phyloP scores from a whole-genome alignment of 2,329 filamentous ascomycete species.

The Microcyclosporella mali region DNA sequence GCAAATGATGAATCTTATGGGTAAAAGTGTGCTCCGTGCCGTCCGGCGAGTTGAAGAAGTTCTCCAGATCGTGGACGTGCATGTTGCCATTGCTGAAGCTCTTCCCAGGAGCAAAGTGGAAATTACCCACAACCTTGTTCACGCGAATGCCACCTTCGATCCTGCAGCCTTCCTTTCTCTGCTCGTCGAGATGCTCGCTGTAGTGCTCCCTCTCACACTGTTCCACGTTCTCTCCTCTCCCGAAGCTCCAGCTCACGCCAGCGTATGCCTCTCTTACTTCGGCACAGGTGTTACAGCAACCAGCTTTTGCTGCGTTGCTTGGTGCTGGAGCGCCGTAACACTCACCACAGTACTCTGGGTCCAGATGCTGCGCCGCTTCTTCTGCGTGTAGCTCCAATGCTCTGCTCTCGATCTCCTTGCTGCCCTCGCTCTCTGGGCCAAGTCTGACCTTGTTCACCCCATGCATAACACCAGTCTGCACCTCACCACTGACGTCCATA shows the following conservation, averaged over 20 bases:
- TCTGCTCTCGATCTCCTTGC: slow-evolving; percentile 65
- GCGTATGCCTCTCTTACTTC: slow-evolving; percentile 96
- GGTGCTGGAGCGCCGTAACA: slow-evolving; percentile 85
- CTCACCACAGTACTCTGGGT: slow-evolving; percentile 84
- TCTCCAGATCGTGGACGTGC: slow-evolving; percentile 95
- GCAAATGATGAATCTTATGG: slow-evolving; percentile 79
- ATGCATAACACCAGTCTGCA: slow-evolving; percentile 89
- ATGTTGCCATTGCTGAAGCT: slow-evolving; percentile 95
- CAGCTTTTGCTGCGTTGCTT: slow-evolving; percentile 63
- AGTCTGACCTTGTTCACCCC: slow-evolving; percentile 89
- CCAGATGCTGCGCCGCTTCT: slow-evolving; percentile 65
- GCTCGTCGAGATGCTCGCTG: slow-evolving; percentile 75
- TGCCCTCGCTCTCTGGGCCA: slow-evolving; percentile 64
- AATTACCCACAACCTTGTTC: slow-evolving; percentile 98
- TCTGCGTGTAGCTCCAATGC: slow-evolving; percentile 63
- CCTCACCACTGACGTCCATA: slow-evolving; percentile 97
- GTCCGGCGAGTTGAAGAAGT: slow-evolving; percentile 64
- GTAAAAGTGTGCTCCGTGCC: slow-evolving; percentile 75
- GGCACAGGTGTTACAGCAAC: slow-evolving; percentile 95
- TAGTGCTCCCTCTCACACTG: slow-evolving; percentile 96
- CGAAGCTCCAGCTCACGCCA: slow-evolving; percentile 84
- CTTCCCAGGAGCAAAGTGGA: slow-evolving; percentile 93
- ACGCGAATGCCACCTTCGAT: slow-evolving; percentile 88
- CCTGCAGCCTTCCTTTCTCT: slow-evolving; percentile 87
- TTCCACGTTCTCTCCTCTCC: slow-evolving; percentile 83